Evolutionary conservation across 768 basidiomycete species (phyloP).

Genomic region (Albatrellus ellisii): DNA sequence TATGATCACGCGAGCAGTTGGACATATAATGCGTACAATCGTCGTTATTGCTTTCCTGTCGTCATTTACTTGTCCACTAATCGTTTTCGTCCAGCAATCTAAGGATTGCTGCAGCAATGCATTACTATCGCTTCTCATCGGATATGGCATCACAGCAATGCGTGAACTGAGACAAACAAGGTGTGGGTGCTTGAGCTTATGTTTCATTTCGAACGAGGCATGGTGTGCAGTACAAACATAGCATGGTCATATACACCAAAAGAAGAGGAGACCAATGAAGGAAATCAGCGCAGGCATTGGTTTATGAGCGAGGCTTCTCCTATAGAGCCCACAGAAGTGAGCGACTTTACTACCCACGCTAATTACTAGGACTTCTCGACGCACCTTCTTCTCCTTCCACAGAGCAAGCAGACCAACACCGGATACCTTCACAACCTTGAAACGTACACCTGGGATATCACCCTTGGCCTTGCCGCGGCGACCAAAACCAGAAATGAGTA

Average conservation of each 20-base stretch:
- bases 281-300: not conserved
- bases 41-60: too few species aligned
- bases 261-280: not conserved
- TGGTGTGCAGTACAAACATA: slow-evolving; percentile 11
- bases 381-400: slow-evolving; percentile 98
- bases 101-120: too few species aligned
- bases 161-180: too few species aligned
- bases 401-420: slow-evolving; percentile 96
- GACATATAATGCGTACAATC: too few species aligned
- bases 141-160: too few species aligned
- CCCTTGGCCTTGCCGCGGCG: slow-evolving; percentile 99
- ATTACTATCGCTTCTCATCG: too few species aligned
- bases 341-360: not conserved
- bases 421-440: slow-evolving; percentile 99
- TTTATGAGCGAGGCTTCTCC: slow-evolving; percentile 28
- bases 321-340: slow-evolving; percentile 6
- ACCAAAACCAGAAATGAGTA: slow-evolving; percentile 99
- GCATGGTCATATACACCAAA: slow-evolving; percentile 1
- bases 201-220: slow-evolving; percentile 9
- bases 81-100: too few species aligned
- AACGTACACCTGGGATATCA: slow-evolving; percentile 99
- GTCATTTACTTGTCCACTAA: too few species aligned
- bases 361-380: slow-evolving; percentile 15
- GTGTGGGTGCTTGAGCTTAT: too few species aligned
- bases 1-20: too few species aligned